These are phyloP conservation scores for Suillus weaverae DNA, from an alignment of 768 basidiomycete genomes.

Conservation along the genomic window DNA sequence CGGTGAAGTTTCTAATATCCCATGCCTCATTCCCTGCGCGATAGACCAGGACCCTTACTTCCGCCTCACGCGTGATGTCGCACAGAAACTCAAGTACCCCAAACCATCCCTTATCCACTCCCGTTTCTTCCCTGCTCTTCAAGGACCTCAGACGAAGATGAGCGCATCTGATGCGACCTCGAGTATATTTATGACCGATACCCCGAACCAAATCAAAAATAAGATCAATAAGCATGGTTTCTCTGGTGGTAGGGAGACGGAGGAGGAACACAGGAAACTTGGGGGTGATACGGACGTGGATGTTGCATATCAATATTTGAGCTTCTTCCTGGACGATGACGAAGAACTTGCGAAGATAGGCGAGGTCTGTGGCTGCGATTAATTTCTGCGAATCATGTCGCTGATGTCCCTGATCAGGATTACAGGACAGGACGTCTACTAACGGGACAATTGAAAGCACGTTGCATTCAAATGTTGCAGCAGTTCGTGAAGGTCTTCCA, in stretches of 20 bases:
- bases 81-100: constrained; percentile 90
- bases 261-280: constrained; percentile 85
- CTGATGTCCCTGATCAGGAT: constrained; percentile 52
- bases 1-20: constrained; percentile 76
- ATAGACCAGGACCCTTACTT: constrained; percentile 99
- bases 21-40: constrained; percentile 94
- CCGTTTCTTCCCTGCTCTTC: constrained; percentile 97
- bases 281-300: constrained; percentile 96
- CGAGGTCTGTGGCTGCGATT: constrained; percentile 49
- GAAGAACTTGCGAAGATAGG: constrained; percentile 78
- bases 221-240: constrained; percentile 97
- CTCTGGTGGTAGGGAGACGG: constrained; percentile 93
- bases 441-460: constrained; percentile 89
- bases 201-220: constrained; percentile 90
- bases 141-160: constrained; percentile 99
- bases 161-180: constrained; percentile 93
- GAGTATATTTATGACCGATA: constrained; percentile 96
- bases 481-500: constrained; percentile 86
- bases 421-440: constrained; percentile 87
- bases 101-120: constrained; percentile 92
- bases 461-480: constrained; percentile 82
- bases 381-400: background rate
- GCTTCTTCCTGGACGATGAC: constrained; percentile 95
- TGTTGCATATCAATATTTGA: constrained; percentile 91
- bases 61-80: constrained; percentile 95